A percentile compares a stretch with the other conserved stretches of the same genome.
These are phyloP conservation scores for Nicotiana otophora DNA, from an alignment of 257 asterid species.

Conservation along the genomic window DNA sequence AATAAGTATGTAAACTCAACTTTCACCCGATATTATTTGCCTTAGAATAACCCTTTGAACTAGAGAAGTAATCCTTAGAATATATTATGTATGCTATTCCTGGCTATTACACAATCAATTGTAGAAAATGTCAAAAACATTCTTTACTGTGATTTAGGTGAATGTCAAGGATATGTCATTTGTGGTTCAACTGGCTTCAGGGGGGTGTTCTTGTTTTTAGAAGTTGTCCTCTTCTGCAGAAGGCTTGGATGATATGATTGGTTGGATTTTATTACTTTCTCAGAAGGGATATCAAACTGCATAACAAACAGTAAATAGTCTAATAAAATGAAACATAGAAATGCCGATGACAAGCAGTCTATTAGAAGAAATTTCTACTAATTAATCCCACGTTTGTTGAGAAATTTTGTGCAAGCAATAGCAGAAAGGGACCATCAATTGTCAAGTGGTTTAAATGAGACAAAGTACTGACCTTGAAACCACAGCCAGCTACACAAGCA, in stretches of 20 bases:
- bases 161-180: conserved; percentile 25
- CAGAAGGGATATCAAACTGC: conserved; percentile 64
- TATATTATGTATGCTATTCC: not conserved
- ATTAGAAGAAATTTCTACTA: not conserved
- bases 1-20: not conserved
- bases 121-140: not conserved
- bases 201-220: conserved; percentile 18
- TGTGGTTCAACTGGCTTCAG: conserved; percentile 13
- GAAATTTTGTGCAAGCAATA: too few relatives aligned
- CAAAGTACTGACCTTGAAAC: conserved; percentile 53
- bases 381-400: too few relatives aligned
- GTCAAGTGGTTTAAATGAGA: not conserved
- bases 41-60: not conserved
- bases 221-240: conserved; percentile 34
- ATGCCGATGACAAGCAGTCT: not conserved
- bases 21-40: not conserved
- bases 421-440: too few relatives aligned
- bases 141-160: conserved; percentile 21
- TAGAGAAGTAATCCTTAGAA: not conserved
- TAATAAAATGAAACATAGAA: not conserved
- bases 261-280: conserved; percentile 41
- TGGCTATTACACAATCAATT: not conserved
- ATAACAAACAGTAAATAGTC: conserved; percentile 10
- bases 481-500: conserved; percentile 75
- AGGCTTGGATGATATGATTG: conserved; percentile 43